These are phyloP conservation scores for Jatropha podagrica DNA, from an alignment of 441 rosid species.

Conservation along the genomic window DNA sequence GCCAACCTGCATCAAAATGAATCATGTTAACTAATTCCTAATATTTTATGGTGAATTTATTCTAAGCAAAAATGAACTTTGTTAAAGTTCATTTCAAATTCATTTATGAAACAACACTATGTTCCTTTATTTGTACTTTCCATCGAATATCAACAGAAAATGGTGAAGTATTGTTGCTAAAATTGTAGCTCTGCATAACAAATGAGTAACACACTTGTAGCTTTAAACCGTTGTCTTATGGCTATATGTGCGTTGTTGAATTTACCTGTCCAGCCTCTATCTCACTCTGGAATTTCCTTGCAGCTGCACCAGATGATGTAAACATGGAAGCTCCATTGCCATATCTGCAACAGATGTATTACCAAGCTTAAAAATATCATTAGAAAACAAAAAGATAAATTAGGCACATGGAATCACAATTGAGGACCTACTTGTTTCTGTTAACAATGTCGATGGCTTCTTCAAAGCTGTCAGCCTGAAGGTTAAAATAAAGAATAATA, in stretches of 20 bases:
- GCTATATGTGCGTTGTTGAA: background rate
- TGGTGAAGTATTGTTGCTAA: background rate
- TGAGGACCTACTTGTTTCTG: slow-evolving; percentile 59
- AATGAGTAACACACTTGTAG: background rate
- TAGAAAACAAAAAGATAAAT: slow-evolving; percentile 4
- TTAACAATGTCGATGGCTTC: slow-evolving; percentile 81
- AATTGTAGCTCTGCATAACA: background rate
- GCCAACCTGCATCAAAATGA: slow-evolving; percentile 58
- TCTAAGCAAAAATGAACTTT: background rate
- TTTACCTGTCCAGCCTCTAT: slow-evolving; percentile 89
- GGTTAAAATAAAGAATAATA: slow-evolving; percentile 14
- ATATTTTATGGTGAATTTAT: background rate
- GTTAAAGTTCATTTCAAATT: background rate
- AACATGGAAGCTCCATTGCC: slow-evolving; percentile 91
- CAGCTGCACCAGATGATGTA: slow-evolving; percentile 82
- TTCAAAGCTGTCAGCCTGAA: slow-evolving; percentile 79
- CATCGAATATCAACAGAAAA: slow-evolving; percentile 1
- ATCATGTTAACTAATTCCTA: slow-evolving; percentile 5
- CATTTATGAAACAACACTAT: background rate
- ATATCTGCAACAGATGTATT: slow-evolving; percentile 44
- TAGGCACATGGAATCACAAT: slow-evolving; percentile 9
- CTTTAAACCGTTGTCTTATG: slow-evolving; percentile 1
- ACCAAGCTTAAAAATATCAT: background rate
- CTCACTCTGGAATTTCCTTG: slow-evolving; percentile 87
- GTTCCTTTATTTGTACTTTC: background rate